Evolutionary conservation across 345 rosid species (phyloP).

Genomic region (Hibiscus tridactylites): DNA sequence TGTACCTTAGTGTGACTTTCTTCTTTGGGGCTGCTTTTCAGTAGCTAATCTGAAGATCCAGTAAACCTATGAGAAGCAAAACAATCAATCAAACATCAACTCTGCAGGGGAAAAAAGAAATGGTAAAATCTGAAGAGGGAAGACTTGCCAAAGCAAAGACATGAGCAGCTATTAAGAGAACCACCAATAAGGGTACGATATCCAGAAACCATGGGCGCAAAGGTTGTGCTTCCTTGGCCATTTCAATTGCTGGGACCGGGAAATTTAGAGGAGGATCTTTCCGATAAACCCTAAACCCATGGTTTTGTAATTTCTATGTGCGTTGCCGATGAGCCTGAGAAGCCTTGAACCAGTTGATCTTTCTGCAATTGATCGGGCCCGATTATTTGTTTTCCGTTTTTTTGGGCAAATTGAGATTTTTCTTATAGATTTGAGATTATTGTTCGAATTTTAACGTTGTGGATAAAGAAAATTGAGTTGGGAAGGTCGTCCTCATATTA

Average conservation of each 20-base stretch:
- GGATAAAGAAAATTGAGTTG: too few species aligned
- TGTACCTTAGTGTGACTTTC: conserved; percentile 49
- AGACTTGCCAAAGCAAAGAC: conserved; percentile 61
- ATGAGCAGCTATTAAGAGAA: conserved; percentile 68
- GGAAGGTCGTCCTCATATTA: too few species aligned
- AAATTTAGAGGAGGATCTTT: conserved; percentile 1
- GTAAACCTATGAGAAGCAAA: background rate
- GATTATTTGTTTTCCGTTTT: too few species aligned
- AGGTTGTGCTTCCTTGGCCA: conserved; percentile 13
- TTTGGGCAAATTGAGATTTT: too few species aligned
- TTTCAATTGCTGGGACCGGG: background rate
- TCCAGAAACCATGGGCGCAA: conserved; percentile 67
- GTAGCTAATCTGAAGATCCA: conserved; percentile 13
- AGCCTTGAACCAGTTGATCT: too few species aligned
- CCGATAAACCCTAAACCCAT: conserved; percentile 6
- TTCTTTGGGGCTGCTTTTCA: conserved; percentile 7
- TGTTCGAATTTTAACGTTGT: too few species aligned
- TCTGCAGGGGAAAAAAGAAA: too few species aligned
- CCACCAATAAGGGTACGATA: conserved; percentile 50
- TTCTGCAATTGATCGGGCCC: too few species aligned
- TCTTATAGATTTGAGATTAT: too few species aligned
- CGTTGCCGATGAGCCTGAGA: too few species aligned
- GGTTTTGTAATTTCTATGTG: background rate
- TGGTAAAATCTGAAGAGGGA: conserved; percentile 1
- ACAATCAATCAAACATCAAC: conserved; percentile 2